Evolutionary conservation across 208 protist genomes (phyloP).

Genomic region (Acanthamoeba culbertsoni): DNA sequence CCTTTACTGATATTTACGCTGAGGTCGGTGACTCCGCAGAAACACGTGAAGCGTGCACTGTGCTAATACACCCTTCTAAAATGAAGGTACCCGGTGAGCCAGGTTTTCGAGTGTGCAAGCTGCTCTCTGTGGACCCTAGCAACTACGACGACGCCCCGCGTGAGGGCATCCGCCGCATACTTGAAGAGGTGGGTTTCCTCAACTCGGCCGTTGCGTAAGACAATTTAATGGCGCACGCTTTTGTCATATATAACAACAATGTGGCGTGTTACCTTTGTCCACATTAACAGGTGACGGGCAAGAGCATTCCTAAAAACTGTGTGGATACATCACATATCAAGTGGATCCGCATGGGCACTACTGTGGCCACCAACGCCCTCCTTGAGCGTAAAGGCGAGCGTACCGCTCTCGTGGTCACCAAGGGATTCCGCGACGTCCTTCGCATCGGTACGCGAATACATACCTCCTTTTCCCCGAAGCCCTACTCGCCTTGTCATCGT

Average conservation of each 20-base stretch:
- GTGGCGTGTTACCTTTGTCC: no score
- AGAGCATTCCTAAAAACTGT: constrained; percentile 52
- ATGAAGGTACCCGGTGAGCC: not conserved
- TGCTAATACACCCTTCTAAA: not conserved
- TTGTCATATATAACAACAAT: no score
- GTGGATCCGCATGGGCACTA: constrained; percentile 95
- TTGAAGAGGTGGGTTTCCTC: constrained; percentile 84
- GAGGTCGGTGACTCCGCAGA: not conserved
- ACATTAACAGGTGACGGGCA: constrained; percentile 51
- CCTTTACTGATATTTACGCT: constrained; percentile 92
- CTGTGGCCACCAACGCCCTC: constrained; percentile 95
- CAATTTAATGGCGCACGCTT: no score
- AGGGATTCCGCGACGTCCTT: constrained; percentile 92
- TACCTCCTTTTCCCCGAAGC: not conserved
- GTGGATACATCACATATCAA: constrained; percentile 86
- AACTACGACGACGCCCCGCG: constrained; percentile 94
- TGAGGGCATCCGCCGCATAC: constrained; percentile 92
- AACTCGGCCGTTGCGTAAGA: no score
- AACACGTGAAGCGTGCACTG: no score
- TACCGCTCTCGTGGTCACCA: constrained; percentile 90
- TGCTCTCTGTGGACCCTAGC: constrained; percentile 91
- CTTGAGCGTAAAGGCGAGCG: constrained; percentile 93
- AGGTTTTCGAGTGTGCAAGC: constrained; percentile 86
- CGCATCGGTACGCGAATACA: constrained; percentile 82
- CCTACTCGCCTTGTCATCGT: not conserved